A percentile compares a stretch with the other conserved stretches of the same genome.
phyloP scores from a whole-genome alignment of 306 rosid species.

The Medicago arabica region DNA sequence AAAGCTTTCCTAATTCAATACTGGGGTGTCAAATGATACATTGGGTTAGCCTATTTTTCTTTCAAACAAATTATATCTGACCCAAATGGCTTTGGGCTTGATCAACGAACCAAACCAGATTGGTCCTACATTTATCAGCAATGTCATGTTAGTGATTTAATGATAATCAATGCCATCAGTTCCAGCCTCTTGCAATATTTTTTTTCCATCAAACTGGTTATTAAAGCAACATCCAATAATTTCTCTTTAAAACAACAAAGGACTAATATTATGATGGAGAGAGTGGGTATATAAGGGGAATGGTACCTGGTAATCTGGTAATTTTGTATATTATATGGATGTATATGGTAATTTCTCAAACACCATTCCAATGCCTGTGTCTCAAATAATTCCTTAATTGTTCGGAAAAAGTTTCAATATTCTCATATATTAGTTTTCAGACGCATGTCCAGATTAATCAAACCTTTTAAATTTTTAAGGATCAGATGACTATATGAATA shows the following conservation, averaged over 20 bases:
- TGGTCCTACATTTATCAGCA: neutral
- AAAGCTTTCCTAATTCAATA: neutral
- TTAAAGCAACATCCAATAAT: too few relatives aligned
- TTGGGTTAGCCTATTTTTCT: neutral
- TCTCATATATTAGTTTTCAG: conserved; percentile 25
- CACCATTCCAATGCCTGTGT: conserved; percentile 4
- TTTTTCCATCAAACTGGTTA: neutral
- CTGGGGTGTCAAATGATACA: neutral
- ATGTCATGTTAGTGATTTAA: neutral
- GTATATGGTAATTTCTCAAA: conserved; percentile 4
- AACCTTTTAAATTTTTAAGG: conserved; percentile 21
- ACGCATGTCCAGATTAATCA: conserved; percentile 24
- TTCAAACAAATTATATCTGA: neutral
- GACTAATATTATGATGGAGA: neutral
- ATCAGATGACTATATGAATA: conserved; percentile 33
- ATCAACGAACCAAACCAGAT: neutral
- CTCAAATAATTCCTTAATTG: neutral
- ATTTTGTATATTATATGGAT: neutral
- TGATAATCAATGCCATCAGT: neutral
- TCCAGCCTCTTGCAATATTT: neutral
- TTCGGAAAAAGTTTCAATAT: conserved; percentile 7
- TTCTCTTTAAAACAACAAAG: too few relatives aligned
- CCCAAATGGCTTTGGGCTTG: neutral
- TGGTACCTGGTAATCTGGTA: neutral
- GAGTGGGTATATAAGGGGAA: neutral